Evolutionary conservation across 2,329 filamentous ascomycete species (phyloP).

Genomic region (Endoconidiophora laricicola): DNA sequence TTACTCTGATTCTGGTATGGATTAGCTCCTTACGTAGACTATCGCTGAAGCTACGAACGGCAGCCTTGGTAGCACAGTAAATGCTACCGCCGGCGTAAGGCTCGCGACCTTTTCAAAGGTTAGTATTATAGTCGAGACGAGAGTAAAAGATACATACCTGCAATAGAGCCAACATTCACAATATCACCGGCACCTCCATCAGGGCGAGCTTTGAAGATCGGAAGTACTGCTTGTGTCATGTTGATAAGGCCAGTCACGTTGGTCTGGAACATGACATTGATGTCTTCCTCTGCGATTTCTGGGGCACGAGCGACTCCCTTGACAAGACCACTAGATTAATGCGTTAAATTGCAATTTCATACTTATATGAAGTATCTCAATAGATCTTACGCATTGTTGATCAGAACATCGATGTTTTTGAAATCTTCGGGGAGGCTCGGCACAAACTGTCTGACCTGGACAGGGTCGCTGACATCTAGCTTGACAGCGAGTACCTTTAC

Average conservation of each 20-base stretch:
- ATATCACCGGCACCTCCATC: slow-evolving; percentile 76
- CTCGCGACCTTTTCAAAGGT: slow-evolving; percentile 41
- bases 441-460: slow-evolving; percentile 59
- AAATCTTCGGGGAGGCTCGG: slow-evolving; percentile 61
- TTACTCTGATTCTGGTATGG: slow-evolving; percentile 61
- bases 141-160: slow-evolving; percentile 28
- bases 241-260: slow-evolving; percentile 92
- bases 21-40: slow-evolving; percentile 70
- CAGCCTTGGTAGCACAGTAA: slow-evolving; percentile 87
- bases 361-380: not conserved
- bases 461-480: slow-evolving; percentile 71
- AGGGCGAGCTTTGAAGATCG: slow-evolving; percentile 60
- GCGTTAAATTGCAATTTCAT: slow-evolving; percentile 12
- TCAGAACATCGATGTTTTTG: slow-evolving; percentile 68
- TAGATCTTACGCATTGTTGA: slow-evolving; percentile 77
- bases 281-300: slow-evolving; percentile 65
- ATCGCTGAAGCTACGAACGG: slow-evolving; percentile 72
- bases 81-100: slow-evolving; percentile 74
- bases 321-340: slow-evolving; percentile 53
- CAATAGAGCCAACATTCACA: slow-evolving; percentile 85
- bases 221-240: slow-evolving; percentile 83
- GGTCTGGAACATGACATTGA: slow-evolving; percentile 74
- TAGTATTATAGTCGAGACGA: not conserved
- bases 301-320: slow-evolving; percentile 77
- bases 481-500: slow-evolving; percentile 70